phyloP scores from a whole-genome alignment of 1,139 yeast genomes.

The Kluyveromyces marxianus region DNA sequence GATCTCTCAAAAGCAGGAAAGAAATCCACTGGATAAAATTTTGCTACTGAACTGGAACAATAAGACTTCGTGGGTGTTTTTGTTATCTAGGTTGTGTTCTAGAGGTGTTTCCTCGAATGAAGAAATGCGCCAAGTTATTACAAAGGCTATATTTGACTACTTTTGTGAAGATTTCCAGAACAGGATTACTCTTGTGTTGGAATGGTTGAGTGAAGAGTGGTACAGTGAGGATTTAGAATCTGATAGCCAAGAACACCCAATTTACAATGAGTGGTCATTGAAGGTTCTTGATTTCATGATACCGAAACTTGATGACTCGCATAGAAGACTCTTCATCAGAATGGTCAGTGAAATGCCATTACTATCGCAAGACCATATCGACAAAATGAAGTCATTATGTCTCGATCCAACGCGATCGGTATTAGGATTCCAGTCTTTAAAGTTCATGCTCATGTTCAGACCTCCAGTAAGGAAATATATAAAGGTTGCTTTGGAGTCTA shows the following conservation, averaged over 20 bases:
- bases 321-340: constrained; percentile 73
- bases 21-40: constrained; percentile 22
- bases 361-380: constrained; percentile 52
- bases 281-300: constrained; percentile 71
- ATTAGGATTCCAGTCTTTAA: constrained; percentile 74
- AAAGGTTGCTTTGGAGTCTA: constrained; percentile 52
- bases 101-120: constrained; percentile 50
- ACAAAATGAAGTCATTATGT: constrained; percentile 65
- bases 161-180: constrained; percentile 67
- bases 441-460: constrained; percentile 78
- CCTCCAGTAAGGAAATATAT: constrained; percentile 75
- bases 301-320: constrained; percentile 75
- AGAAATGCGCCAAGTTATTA: constrained; percentile 48
- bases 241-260: constrained; percentile 29
- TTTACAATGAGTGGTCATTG: constrained; percentile 61
- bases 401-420: constrained; percentile 76
- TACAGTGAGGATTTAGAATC: constrained; percentile 43
- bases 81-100: constrained; percentile 73
- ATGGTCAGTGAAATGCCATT: constrained; percentile 81
- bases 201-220: constrained; percentile 98
- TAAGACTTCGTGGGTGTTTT: constrained; percentile 65
- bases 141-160: constrained; percentile 65
- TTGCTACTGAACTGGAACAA: constrained; percentile 31
- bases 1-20: constrained; percentile 19
- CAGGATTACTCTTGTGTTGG: constrained; percentile 70